A percentile compares a stretch with the other conserved stretches of the same genome.
Evolutionary conservation across 192 early-diverging fungal species (phyloP).

Genomic region (Umbelopsis sp.): DNA sequence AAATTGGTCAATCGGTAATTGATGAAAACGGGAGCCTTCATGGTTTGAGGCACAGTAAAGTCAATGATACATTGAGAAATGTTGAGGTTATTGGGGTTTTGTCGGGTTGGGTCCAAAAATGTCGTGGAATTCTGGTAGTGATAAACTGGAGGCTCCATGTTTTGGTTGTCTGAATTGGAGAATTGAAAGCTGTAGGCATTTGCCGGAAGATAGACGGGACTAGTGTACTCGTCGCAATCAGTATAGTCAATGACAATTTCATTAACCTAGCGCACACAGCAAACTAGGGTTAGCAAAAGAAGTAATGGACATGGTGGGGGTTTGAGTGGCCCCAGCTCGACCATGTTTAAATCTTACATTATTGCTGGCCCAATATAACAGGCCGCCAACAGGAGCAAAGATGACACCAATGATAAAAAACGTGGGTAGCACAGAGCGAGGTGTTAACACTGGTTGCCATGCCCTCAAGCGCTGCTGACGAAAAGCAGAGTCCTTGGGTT

Average conservation of each 20-base stretch:
- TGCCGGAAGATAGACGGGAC: conserved; percentile 24
- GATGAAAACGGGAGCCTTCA: conserved; percentile 83
- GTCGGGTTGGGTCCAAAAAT: conserved; percentile 32
- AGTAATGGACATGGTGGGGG: not conserved
- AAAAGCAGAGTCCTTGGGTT: conserved; percentile 78
- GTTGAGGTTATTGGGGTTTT: conserved; percentile 18
- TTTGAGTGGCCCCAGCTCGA: too few species aligned
- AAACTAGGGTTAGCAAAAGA: not conserved
- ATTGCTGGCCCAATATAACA: conserved; percentile 79
- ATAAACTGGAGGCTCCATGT: conserved; percentile 27
- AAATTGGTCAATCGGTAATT: conserved; percentile 97
- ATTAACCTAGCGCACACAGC: conserved; percentile 34
- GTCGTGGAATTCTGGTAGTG: conserved; percentile 19
- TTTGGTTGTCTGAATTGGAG: not conserved
- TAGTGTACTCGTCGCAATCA: conserved; percentile 31
- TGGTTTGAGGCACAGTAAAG: conserved; percentile 65
- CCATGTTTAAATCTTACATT: conserved; percentile 55
- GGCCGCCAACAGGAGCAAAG: conserved; percentile 92
- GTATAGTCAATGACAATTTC: conserved; percentile 56
- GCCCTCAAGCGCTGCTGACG: conserved; percentile 96
- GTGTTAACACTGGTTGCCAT: conserved; percentile 98
- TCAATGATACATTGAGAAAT: conserved; percentile 67
- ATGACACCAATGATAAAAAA: conserved; percentile 93
- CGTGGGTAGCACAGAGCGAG: conserved; percentile 91
- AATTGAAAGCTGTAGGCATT: conserved; percentile 37